Evolutionary conservation across 1,284 basidiomycete species (phyloP).

Genomic region (Polyporus tsugae): DNA sequence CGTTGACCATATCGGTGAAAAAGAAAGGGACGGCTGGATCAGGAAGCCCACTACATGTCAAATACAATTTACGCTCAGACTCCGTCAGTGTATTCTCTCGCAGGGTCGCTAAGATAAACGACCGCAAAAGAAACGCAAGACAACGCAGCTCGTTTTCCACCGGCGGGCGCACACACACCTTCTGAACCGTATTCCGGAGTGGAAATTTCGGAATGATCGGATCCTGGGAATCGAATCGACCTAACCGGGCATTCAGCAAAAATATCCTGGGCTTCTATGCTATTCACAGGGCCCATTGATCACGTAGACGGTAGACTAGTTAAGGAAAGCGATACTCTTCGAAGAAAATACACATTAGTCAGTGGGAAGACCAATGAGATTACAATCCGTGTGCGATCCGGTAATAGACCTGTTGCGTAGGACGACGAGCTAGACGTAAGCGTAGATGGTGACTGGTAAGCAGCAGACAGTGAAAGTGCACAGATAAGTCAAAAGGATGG

Average conservation of each 20-base stretch:
- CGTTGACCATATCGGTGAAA: conserved; percentile 1
- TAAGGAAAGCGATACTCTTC: conserved; percentile 25
- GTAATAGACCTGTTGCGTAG: conserved; percentile 21
- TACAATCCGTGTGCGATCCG: conserved; percentile 30
- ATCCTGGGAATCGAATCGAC: background rate
- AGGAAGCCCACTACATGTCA: conserved; percentile 5
- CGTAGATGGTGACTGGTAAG: conserved; percentile 7
- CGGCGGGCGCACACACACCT: background rate
- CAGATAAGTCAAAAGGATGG: conserved; percentile 4
- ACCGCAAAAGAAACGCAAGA: background rate
- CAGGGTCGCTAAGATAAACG: conserved; percentile 8
- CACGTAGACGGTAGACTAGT: conserved; percentile 18
- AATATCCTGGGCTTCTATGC: conserved; percentile 9
- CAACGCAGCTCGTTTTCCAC: background rate
- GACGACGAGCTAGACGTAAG: conserved; percentile 15
- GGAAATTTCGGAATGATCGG: background rate
- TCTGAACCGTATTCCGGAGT: background rate
- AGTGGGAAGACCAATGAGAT: conserved; percentile 20
- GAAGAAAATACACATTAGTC: conserved; percentile 29
- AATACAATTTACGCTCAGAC: conserved; percentile 7
- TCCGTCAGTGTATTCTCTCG: conserved; percentile 1
- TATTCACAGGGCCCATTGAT: conserved; percentile 17
- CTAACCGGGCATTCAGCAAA: background rate
- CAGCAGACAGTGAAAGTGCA: conserved; percentile 5
- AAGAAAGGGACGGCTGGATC: conserved; percentile 10